Base-by-base conservation (phyloP, 2,329 filamentous ascomycete species). In the Apiospora kogelbergensis region DNA sequence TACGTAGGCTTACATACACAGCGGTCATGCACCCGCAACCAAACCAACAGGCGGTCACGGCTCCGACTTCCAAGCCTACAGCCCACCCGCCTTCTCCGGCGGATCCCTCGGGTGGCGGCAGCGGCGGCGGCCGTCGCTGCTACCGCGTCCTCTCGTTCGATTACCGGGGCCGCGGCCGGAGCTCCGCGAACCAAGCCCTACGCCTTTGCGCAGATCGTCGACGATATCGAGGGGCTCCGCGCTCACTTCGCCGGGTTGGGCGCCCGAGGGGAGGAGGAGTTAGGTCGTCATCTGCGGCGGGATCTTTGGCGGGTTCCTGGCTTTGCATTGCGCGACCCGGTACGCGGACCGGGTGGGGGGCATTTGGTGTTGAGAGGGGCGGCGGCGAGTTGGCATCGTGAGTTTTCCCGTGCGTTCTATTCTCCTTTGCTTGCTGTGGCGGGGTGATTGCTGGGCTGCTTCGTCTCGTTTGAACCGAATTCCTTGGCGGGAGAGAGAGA, bases 241-340 rank as follows among this genome's bases (percentile, higher is more conserved):
- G 53, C 42, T 45, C 75, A 77, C 33, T 80, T 80, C 1, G 67
- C 68, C 6, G 2, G n/a, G n/a, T n/a, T n/a, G n/a, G n/a, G n/a
- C n/a, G n/a, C n/a, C n/a, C n/a, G n/a, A n/a, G 17, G 9, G 17
- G 2, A 13, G 17, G 67, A 74, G 0, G 57, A 70, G 24, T 71
- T 71, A 76, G 17, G 76, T 74, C 15, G 75, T 81, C 41, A 75
- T 82, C 26, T 78, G 77, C 17, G 80, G 80, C 10, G 80, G 80
- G 2, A 81, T 79, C 68, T 82, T 82, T 60, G 80, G 80, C 11
- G 80, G 80, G 0, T 82, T 79, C 45, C 70, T 82, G 5, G 80
- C 80, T 0, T 78, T 79, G 69, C 77, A 80, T 5, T 82, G 81
- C 69, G 78, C 80, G 15, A 80, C 81, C 68, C 76, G 78, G 40